Conservation (phyloP, 768 basidiomycete genomes). For the Pisolithus sp. region DNA sequence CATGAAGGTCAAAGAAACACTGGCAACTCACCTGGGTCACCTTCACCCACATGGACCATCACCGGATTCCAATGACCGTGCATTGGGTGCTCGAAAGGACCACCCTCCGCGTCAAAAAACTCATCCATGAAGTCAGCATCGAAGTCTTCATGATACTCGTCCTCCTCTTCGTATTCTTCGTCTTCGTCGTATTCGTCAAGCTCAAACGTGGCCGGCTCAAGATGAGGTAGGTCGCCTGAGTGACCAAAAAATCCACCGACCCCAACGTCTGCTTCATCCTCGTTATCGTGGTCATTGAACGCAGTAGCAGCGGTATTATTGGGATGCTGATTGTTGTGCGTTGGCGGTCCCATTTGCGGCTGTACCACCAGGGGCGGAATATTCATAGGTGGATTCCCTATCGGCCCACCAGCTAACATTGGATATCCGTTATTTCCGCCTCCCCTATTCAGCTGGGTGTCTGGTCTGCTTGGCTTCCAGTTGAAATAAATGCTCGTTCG, state of each 20-base stretch:
- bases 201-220: neutral
- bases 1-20: no score
- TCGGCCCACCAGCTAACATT: neutral
- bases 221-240: neutral
- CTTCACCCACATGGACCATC: conserved; percentile 1
- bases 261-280: neutral
- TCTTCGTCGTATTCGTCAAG: conserved; percentile 2
- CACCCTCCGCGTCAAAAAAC: neutral
- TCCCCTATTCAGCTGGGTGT: neutral
- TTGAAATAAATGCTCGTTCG: conserved; percentile 47
- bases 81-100: neutral
- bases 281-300: neutral
- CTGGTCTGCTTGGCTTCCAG: conserved; percentile 27
- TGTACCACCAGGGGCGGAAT: neutral
- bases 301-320: neutral
- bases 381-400: neutral
- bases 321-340: neutral
- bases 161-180: conserved; percentile 5
- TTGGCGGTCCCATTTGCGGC: neutral
- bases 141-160: conserved; percentile 1
- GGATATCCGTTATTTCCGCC: neutral
- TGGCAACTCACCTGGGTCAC: conserved; percentile 6
- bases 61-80: neutral
- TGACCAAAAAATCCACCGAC: neutral
- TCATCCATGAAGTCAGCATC: conserved; percentile 8